Base-by-base conservation (phyloP, 2,329 filamentous ascomycete species). In the Clarireedia paspali region DNA sequence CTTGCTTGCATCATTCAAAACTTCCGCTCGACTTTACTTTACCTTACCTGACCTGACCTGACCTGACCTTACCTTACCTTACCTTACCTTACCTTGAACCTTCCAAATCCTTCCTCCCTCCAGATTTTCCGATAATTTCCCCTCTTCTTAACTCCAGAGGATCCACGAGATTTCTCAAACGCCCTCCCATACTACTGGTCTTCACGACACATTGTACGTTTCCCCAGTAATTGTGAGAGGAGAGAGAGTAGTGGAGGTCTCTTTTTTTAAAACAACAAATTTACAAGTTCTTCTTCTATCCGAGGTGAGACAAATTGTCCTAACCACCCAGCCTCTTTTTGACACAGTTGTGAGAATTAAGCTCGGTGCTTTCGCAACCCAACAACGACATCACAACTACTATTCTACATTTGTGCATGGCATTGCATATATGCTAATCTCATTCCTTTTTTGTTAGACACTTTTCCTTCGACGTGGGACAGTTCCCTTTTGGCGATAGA, bases 251-350 rank as follows among this genome's bases (percentile, higher is more conserved):
- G 46, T 50, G 52, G 52, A 55, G 52, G 52, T 50, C 23, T 27
- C 10, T 50, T 40, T 17, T 50, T 50, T 40, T 14, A 23, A 20
- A 20, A 40, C 48, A 20, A 15, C 30, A 36, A 38, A 39, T 36
- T 39, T 47, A 53, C 50, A 53, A 39, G 57, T 59, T 59, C 50
- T 54, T 58, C 57, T 63, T 47, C 60, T 20, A 55, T 61, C 59
- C 60, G 60, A 66, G 64, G 65, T 67, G 58, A 66, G 66, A 66
- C 62, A 62, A 47, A 55, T 30, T 50, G 10, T 47, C 57, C 59
- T 51, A 34, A 42, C 23, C 40, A 15, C 38, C 60, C 60, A 63
- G 63, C 64, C 61, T 63, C 63, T 60, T 56, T 62, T 59, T 56
- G 53, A 56, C 57, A 55, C 55, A 53, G 56, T 60, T 57, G 57